Conservation (phyloP, 495 filamentous ascomycete genomes). For the Letharia columbiana region DNA sequence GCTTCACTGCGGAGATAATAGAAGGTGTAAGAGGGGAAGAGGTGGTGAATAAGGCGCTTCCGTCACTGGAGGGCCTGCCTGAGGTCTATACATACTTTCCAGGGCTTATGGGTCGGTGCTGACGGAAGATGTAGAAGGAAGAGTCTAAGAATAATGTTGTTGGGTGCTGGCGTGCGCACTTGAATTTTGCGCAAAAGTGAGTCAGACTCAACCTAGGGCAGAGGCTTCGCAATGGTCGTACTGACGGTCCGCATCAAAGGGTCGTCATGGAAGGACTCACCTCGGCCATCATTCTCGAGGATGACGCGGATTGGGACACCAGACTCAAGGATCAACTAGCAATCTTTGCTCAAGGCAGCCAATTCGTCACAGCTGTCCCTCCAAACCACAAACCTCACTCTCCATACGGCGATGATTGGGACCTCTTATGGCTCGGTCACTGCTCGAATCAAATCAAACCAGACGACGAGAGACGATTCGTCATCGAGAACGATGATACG, state of each 20-base stretch:
- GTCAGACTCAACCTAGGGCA: constrained; percentile 9
- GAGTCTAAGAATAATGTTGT: constrained; percentile 22
- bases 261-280: constrained; percentile 39
- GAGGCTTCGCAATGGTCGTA: constrained; percentile 10
- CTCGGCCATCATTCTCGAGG: constrained; percentile 48
- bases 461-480: constrained; percentile 21
- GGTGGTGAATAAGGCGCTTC: constrained; percentile 34
- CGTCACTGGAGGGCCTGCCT: constrained; percentile 18
- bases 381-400: constrained; percentile 27
- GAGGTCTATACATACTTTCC: neutral
- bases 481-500: constrained; percentile 28
- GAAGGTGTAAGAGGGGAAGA: constrained; percentile 41
- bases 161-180: constrained; percentile 38
- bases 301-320: constrained; percentile 52
- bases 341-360: constrained; percentile 38
- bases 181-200: constrained; percentile 28
- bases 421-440: constrained; percentile 49
- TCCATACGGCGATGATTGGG: constrained; percentile 53
- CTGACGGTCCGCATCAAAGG: constrained; percentile 11
- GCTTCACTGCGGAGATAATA: constrained; percentile 47
- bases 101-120: neutral
- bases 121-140: neutral
- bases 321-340: constrained; percentile 41
- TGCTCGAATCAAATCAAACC: constrained; percentile 34
- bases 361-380: constrained; percentile 21